Percentiles rank a stretch among this genome's conserved stretches.
Evolutionary conservation across 352 stramenopile genomes (phyloP).

Genomic region (Globisporangium abappressorium): DNA sequence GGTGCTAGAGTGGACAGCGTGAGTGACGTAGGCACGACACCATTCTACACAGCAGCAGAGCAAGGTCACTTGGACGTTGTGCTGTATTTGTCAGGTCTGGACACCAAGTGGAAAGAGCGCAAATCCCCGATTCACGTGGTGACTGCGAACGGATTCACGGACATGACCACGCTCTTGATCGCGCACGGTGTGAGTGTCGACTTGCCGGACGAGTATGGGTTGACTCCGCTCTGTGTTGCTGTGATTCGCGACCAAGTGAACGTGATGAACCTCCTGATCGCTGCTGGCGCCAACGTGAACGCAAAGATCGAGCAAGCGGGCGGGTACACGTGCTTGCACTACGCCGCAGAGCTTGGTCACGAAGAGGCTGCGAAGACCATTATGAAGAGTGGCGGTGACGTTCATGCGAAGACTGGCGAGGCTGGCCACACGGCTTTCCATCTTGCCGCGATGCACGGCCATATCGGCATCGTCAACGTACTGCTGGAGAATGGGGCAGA

Average conservation of each 20-base stretch:
- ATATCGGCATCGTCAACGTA: constrained; percentile 19
- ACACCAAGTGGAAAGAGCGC: constrained; percentile 7
- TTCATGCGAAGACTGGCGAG: background rate
- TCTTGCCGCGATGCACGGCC: constrained; percentile 27
- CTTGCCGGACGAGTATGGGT: background rate
- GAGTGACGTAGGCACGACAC: background rate
- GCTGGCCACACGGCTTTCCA: constrained; percentile 12
- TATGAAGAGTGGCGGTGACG: background rate
- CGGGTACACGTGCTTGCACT: constrained; percentile 12
- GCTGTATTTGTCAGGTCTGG: constrained; percentile 3
- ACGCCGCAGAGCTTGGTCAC: constrained; percentile 11
- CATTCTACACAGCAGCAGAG: constrained; percentile 16
- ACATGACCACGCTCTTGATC: constrained; percentile 8
- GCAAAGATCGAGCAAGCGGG: background rate
- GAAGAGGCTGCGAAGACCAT: constrained; percentile 8
- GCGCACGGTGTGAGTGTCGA: constrained; percentile 3
- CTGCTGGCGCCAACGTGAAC: constrained; percentile 4
- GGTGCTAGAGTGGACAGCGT: background rate
- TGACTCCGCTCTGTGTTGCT: constrained; percentile 14
- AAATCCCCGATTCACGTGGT: constrained; percentile 14
- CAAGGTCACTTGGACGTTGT: constrained; percentile 14
- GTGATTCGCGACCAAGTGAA: constrained; percentile 1
- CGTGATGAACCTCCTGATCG: constrained; percentile 1
- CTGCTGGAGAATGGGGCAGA: constrained; percentile 17
- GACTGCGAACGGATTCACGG: constrained; percentile 12